Evolutionary conservation across 176 grass and related monocot genomes (phyloP).

Genomic region (Carex parvula): DNA sequence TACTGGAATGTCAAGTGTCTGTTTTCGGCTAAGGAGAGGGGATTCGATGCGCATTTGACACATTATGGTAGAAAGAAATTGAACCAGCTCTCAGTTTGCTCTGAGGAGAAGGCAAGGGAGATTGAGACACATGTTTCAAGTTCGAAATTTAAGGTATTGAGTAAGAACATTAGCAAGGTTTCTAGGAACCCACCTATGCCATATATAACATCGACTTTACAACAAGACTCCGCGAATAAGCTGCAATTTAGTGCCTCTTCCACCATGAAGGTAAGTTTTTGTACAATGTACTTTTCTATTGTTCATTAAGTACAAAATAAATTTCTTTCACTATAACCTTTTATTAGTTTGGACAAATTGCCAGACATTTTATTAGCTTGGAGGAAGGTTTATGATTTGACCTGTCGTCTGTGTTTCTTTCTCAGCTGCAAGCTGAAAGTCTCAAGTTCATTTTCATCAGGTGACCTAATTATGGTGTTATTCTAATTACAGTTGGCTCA

Average conservation of each 20-base stretch:
- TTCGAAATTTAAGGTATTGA: constrained; percentile 62
- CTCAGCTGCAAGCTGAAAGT: not conserved
- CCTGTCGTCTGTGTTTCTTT: not conserved
- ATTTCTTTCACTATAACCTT: not conserved
- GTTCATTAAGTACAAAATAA: not conserved
- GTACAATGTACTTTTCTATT: not conserved
- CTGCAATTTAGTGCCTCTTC: constrained; percentile 55
- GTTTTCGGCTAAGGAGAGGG: constrained; percentile 24
- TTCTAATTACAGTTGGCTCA: constrained; percentile 77
- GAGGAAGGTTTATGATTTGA: not conserved
- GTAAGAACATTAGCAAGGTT: constrained; percentile 62
- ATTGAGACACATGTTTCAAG: constrained; percentile 53
- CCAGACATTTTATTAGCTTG: not conserved
- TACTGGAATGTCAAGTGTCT: constrained; percentile 67
- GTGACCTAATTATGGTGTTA: constrained; percentile 15
- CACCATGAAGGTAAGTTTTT: constrained; percentile 85
- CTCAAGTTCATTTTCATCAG: not conserved
- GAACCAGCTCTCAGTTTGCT: constrained; percentile 70
- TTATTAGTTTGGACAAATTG: not conserved
- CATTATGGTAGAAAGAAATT: constrained; percentile 69
- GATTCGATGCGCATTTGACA: constrained; percentile 58
- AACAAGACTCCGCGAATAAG: constrained; percentile 87
- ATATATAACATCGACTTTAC: constrained; percentile 94
- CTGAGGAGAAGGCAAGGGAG: constrained; percentile 46
- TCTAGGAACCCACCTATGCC: constrained; percentile 77